A percentile compares a stretch with the other conserved stretches of the same genome.
Evolutionary conservation across 441 rosid species (phyloP).

Genomic region (Melastoma candidum): DNA sequence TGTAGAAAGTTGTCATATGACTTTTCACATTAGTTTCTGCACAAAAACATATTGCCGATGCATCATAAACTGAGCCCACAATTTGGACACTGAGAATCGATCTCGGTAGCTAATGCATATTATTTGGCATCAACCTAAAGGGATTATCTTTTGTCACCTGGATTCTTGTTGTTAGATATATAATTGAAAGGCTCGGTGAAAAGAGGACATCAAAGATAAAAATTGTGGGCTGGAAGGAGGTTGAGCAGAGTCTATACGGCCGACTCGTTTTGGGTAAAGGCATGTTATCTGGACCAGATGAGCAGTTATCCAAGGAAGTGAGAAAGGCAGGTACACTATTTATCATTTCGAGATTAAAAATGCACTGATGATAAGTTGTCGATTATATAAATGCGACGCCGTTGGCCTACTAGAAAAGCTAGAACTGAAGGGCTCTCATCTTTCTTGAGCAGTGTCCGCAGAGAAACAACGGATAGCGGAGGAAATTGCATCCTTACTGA

Average conservation of each 20-base stretch:
- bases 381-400: too few relatives aligned
- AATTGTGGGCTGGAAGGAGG: constrained; percentile 55
- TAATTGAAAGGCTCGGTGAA: constrained; percentile 68
- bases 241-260: constrained; percentile 65
- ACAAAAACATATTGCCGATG: too few relatives aligned
- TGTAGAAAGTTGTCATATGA: too few relatives aligned
- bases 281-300: constrained; percentile 53
- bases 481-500: constrained; percentile 81
- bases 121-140: too few relatives aligned
- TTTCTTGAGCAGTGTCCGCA: constrained; percentile 48
- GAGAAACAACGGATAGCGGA: constrained; percentile 82
- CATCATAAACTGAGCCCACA: too few relatives aligned
- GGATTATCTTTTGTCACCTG: background rate
- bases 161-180: constrained; percentile 34
- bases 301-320: constrained; percentile 68
- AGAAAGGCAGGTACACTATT: constrained; percentile 53
- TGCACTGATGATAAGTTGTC: too few relatives aligned
- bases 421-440: constrained; percentile 15
- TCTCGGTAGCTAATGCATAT: too few relatives aligned
- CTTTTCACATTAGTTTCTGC: too few relatives aligned
- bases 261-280: constrained; percentile 60
- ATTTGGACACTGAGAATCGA: too few relatives aligned
- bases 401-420: constrained; percentile 3
- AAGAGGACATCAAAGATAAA: constrained; percentile 54
- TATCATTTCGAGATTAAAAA: too few relatives aligned